A percentile compares a stretch with the other conserved stretches of the same genome.
phyloP scores from a whole-genome alignment of 345 rosid genomes.

The Syzygium aqueum region DNA sequence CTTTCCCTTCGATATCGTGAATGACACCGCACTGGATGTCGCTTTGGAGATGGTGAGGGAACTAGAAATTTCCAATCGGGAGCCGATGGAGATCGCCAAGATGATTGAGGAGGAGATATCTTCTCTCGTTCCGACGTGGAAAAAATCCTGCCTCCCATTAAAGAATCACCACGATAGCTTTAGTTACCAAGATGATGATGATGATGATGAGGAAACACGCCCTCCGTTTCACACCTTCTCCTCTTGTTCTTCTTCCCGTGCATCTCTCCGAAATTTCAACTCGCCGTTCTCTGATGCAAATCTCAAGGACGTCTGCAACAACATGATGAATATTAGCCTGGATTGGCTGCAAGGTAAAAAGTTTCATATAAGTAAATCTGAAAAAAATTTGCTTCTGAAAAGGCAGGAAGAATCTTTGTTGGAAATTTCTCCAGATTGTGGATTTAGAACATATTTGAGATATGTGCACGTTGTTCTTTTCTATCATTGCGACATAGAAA shows the following conservation, averaged over 20 bases:
- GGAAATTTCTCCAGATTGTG: not conserved
- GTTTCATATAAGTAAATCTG: not conserved
- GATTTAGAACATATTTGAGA: not conserved
- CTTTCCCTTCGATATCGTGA: conserved; percentile 65
- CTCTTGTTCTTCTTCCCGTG: conserved; percentile 51
- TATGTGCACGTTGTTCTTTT: not conserved
- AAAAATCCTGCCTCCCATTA: conserved; percentile 1
- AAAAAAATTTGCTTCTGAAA: not conserved
- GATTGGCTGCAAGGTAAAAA: conserved; percentile 30
- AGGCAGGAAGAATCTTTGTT: not conserved
- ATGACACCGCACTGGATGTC: conserved; percentile 70
- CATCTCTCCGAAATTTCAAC: conserved; percentile 23
- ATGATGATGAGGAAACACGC: conserved; percentile 16
- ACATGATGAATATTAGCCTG: not conserved
- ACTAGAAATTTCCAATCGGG: conserved; percentile 67
- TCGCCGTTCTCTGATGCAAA: conserved; percentile 4
- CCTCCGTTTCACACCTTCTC: conserved; percentile 33
- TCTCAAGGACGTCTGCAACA: not conserved
- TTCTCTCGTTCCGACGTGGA: conserved; percentile 62
- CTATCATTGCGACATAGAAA: not conserved
- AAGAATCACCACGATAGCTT: conserved; percentile 27
- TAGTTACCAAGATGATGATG: conserved; percentile 33
- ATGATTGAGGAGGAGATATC: conserved; percentile 79
- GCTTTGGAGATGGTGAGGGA: conserved; percentile 92
- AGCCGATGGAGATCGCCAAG: conserved; percentile 58